phyloP scores from a whole-genome alignment of 2,329 filamentous ascomycete species.

The Colletotrichum tofieldiae region DNA sequence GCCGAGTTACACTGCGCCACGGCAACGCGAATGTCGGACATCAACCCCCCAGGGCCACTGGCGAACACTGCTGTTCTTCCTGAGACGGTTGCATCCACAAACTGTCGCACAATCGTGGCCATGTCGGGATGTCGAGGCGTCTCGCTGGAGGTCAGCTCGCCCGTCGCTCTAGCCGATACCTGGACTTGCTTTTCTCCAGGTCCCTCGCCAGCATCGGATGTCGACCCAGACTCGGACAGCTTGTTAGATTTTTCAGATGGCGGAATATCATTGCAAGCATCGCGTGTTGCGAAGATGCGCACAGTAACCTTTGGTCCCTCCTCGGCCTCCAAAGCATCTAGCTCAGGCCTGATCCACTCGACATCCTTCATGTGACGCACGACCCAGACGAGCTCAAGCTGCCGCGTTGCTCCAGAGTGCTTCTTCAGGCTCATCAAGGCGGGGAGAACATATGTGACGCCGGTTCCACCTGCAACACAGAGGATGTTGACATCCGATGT shows the following conservation, averaged over 20 bases:
- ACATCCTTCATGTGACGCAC: constrained; percentile 69
- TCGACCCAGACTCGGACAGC: constrained; percentile 26
- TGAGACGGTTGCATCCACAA: constrained; percentile 62
- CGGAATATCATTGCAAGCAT: constrained; percentile 48
- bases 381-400: constrained; percentile 77
- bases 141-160: constrained; percentile 36
- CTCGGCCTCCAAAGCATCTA: constrained; percentile 61
- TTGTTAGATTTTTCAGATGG: constrained; percentile 45
- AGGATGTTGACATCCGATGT: constrained; percentile 58
- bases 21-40: constrained; percentile 68
- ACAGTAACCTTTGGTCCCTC: constrained; percentile 63
- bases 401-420: constrained; percentile 51
- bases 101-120: constrained; percentile 60
- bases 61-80: constrained; percentile 71
- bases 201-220: constrained; percentile 21
- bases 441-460: constrained; percentile 59
- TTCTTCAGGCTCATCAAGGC: constrained; percentile 59
- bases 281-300: constrained; percentile 73
- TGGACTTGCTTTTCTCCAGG: constrained; percentile 47
- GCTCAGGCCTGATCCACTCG: constrained; percentile 72
- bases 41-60: constrained; percentile 74
- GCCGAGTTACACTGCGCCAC: constrained; percentile 70
- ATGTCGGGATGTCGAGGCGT: constrained; percentile 63
- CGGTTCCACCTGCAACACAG: constrained; percentile 59
- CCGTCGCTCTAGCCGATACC: constrained; percentile 42